A percentile compares a stretch with the other conserved stretches of the same genome.
Evolutionary conservation across 192 early-diverging fungal genomes (phyloP).

Genomic region (Rhizophlyctis rosea): DNA sequence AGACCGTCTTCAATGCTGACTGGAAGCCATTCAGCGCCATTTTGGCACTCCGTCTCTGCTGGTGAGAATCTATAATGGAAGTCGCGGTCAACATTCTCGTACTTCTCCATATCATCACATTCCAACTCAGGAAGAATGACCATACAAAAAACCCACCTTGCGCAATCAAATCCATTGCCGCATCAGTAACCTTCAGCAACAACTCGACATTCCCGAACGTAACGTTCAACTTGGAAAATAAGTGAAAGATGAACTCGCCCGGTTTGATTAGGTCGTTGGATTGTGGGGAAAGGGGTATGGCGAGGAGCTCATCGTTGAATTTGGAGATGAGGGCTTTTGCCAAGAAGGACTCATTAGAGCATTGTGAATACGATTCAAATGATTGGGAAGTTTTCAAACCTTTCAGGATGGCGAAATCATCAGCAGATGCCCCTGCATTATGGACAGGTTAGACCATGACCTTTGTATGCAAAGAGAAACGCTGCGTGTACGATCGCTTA

Average conservation of each 20-base stretch:
- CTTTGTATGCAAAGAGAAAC: too few species aligned
- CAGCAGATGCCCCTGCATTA: conserved; percentile 4
- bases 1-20: conserved; percentile 12
- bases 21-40: conserved; percentile 21
- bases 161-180: conserved; percentile 20
- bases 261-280: conserved; percentile 16
- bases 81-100: too few species aligned
- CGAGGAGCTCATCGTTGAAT: conserved; percentile 16
- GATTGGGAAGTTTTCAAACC: conserved; percentile 18
- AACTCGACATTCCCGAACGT: conserved; percentile 1
- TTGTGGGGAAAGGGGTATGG: conserved; percentile 18
- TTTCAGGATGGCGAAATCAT: conserved; percentile 26
- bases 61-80: too few species aligned
- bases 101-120: too few species aligned
- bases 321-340: conserved; percentile 22
- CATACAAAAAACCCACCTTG: conserved; percentile 5
- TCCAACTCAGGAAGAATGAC: too few species aligned
- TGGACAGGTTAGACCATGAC: too few species aligned
- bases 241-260: conserved; percentile 36
- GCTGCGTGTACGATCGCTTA: too few species aligned
- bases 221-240: conserved; percentile 23
- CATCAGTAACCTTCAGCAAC: conserved; percentile 26
- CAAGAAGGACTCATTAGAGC: not conserved
- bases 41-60: conserved; percentile 4
- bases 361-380: not conserved